Evolutionary conservation across 2,329 filamentous ascomycete species (phyloP), one percentile per base, ranked within the genome.

Genomic region (Neonectria coccinea): DNA sequence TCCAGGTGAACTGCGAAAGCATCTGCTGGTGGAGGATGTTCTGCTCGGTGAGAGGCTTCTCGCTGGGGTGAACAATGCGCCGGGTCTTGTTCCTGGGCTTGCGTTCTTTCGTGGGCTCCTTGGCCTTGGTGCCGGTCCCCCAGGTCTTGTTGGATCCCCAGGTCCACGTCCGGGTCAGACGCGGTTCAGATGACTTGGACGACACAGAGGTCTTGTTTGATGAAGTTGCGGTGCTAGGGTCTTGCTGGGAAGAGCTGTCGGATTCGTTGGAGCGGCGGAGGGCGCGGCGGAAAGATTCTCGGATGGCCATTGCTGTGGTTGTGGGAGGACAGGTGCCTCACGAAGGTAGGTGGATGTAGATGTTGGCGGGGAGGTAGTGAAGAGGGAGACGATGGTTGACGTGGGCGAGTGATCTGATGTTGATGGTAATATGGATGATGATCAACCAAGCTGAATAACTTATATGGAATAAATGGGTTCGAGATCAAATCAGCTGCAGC

Each of bases 1-100:
- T 81, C 72, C 83, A 80, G 60, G 77, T 80, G 75, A 83, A 85
- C 60, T 79, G 74, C 62, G 77, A 77, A 41, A 85, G 77, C 73
- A 82, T 77, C 74, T 84, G 80, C 70, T 84, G 83, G 70, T 85
- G 80, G 59, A 78, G 76, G 18, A 84, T 76, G 72, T 84, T 84
- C 56, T 81, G 77, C 60, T 79, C 76, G 9, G 80, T 83, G 54
- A 84, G 76, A 27, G 81, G 81, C 68, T 79, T 77, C 73, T 84
- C 81, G 74, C 80, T 80, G 7, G 82, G 82, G 69, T 84, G 81
- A 18, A 74, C 61, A 53, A 67, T 66, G 50, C 68, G 64, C 64
- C 67, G 67, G 65, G 73, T 74, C 63, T 70, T 72, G 66, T 63
- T 73, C 71, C 75, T 76, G 45, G 68, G 62, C 64, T 74, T 76